Evolutionary conservation across 345 rosid genomes (phyloP), one percentile per base, ranked within the genome.

Genomic region (Lumnitzera racemosa): DNA sequence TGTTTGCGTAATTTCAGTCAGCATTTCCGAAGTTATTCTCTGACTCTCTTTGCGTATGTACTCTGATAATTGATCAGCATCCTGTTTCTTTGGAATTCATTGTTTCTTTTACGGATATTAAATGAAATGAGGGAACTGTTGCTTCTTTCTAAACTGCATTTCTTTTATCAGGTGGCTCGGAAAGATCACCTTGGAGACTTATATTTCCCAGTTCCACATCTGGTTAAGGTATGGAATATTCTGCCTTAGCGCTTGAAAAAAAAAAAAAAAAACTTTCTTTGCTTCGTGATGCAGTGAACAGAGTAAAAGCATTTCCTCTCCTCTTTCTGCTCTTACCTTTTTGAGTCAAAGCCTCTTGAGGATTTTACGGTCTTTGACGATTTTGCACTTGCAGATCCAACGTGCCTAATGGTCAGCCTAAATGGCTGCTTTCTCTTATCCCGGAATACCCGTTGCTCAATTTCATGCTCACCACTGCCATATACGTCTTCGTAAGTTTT

Each of bases 141-240:
- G 58, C 66, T 69, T 48, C 53, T 69, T 58, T 70, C 54, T 69
- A 62, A 25, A 49, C 13, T 25, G 57, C 24, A 25, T 61, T 64
- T 24, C 25, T 11, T 72, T 58, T 57, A 61, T 48, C 66, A 90
- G 97, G 68, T 94, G 99, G 99, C 99, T 94, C 13, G 97, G 97
- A 66, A 94, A 88, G 82, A 61, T 94, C 58, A 90, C 96, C 24
- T 58, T 92, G 82, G 96, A 92, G 74, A 92, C 98, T 10, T 92
- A 92, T 69, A 90, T 92, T 78, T 89, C 96, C 4, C 98, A 92
- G 57, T 85, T 92, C 69, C 98, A 90, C 73, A 92, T 92, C 78
- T 92, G 98, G 98, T 78, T 92, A 74, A 92, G 98, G 98, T 90
- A 74, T 61, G 96, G 65, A 13, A 24, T 41, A 51, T 53, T 46